phyloP scores from a whole-genome alignment of 257 asterid genomes.

The Agastache rugosa region DNA sequence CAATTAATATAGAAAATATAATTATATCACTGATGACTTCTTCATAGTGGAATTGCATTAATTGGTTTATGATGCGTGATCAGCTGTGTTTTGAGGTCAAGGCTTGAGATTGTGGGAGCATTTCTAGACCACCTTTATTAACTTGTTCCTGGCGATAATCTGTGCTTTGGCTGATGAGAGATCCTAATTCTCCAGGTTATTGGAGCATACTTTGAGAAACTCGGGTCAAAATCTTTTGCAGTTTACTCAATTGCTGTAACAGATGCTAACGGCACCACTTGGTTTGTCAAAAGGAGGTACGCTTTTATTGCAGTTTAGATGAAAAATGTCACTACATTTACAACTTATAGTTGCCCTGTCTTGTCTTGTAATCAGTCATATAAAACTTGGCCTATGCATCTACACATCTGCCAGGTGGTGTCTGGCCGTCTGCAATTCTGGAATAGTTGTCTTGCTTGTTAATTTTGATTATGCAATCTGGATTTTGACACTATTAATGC shows the following conservation, averaged over 20 bases:
- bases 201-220: constrained; percentile 96
- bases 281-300: constrained; percentile 98
- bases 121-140: constrained; percentile 27
- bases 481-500: neutral
- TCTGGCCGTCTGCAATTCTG: neutral
- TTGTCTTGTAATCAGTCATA: neutral
- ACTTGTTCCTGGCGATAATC: constrained; percentile 28
- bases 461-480: neutral
- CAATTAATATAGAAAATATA: constrained; percentile 1
- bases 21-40: constrained; percentile 17
- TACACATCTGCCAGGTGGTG: neutral
- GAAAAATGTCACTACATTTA: constrained; percentile 19
- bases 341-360: constrained; percentile 15
- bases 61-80: constrained; percentile 20
- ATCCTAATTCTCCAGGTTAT: constrained; percentile 66
- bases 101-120: constrained; percentile 27
- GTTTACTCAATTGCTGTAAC: constrained; percentile 91
- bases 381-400: constrained; percentile 5
- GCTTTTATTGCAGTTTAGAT: constrained; percentile 30
- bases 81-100: constrained; percentile 27
- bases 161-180: constrained; percentile 35
- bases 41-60: constrained; percentile 18
- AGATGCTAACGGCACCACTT: constrained; percentile 74
- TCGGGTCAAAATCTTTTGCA: constrained; percentile 92
- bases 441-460: neutral